These are phyloP conservation scores for Kentomonas sorsogonicus DNA, from an alignment of 208 protist genomes.

Conservation along the genomic window DNA sequence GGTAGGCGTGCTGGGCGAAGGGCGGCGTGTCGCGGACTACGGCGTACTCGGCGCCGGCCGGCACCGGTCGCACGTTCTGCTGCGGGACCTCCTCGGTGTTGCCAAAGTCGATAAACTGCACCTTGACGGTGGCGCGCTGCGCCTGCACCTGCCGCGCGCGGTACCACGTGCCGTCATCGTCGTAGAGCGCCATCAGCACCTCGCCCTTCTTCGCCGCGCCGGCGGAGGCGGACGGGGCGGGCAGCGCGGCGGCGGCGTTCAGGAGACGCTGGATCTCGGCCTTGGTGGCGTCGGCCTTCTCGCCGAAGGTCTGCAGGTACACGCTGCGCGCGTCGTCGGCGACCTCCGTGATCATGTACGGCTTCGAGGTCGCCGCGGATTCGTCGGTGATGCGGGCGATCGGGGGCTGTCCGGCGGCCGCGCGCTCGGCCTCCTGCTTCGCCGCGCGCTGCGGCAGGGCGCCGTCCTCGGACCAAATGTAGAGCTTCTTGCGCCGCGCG, in stretches of 20 bases:
- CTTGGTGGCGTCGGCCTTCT: constrained; percentile 33
- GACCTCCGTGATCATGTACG: constrained; percentile 60
- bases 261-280: constrained; percentile 52
- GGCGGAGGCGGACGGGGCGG: constrained; percentile 12
- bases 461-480: constrained; percentile 53
- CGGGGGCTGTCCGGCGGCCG: constrained; percentile 22
- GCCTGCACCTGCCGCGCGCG: constrained; percentile 59
- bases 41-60: constrained; percentile 61
- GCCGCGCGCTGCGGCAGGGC: constrained; percentile 52
- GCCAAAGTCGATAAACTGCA: constrained; percentile 88
- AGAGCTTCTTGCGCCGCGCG: constrained; percentile 42
- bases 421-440: constrained; percentile 59
- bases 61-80: constrained; percentile 59
- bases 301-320: constrained; percentile 54
- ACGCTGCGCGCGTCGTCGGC: constrained; percentile 68
- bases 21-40: constrained; percentile 56
- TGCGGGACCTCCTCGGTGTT: constrained; percentile 49
- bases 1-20: constrained; percentile 46
- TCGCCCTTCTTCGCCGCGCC: constrained; percentile 51
- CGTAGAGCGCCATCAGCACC: constrained; percentile 69
- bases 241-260: constrained; percentile 29
- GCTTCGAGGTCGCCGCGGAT: constrained; percentile 31
- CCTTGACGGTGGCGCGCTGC: constrained; percentile 29
- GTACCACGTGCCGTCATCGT: constrained; percentile 74
- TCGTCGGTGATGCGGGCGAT: constrained; percentile 40